Evolutionary conservation across 2,329 filamentous ascomycete species (phyloP), one percentile per base, ranked within the genome.

Genomic region (Epichloe gansuensis): DNA sequence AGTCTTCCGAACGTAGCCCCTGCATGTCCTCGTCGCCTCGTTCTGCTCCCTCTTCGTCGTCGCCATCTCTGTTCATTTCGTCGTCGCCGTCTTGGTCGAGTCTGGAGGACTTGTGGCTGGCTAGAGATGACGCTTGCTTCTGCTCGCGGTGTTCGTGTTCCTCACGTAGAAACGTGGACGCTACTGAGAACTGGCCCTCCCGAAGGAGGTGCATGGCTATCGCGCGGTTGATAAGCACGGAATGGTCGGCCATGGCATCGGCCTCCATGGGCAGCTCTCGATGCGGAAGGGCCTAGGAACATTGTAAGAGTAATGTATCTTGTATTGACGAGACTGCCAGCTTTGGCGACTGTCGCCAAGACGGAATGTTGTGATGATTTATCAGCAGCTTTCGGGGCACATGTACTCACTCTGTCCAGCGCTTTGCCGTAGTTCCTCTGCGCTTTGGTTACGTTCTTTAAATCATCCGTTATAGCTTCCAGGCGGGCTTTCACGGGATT

Each of bases 131-230:
- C 50, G 53, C 21, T 51, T 56, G 49, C 47, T 60, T 49, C 38
- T 53, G 51, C 41, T 55, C 54, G 21, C 54, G 62, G n/a, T 69
- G 64, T 43, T 72, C 66, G 53, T 72, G 68, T 15, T 73, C 80
- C 72, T 97, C 93, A 13, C 77, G 72, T 47, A 95, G 80, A 60
- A 98, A 96, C 1, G 84, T 89, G 15, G 84, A 82, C 12, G 91
- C 91, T 2, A 95, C 90, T 23, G 76, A 77, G 67, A 98, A 98
- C 64, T 95, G 87, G 47, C 93, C 93, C 70, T 97, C 91, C 41
- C 93, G 87, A 40, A 98, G 77, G 23, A 98, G 78, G 64, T 98
- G 93, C 89, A 97, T 96, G 9, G 87, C 87, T 60, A 98, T 94
- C 6, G 93, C 91, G 52, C 90, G 82, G 69, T 96, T 94, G 64